phyloP scores from a whole-genome alignment of 495 filamentous ascomycete species.

The Aspergillus egyptiacus region DNA sequence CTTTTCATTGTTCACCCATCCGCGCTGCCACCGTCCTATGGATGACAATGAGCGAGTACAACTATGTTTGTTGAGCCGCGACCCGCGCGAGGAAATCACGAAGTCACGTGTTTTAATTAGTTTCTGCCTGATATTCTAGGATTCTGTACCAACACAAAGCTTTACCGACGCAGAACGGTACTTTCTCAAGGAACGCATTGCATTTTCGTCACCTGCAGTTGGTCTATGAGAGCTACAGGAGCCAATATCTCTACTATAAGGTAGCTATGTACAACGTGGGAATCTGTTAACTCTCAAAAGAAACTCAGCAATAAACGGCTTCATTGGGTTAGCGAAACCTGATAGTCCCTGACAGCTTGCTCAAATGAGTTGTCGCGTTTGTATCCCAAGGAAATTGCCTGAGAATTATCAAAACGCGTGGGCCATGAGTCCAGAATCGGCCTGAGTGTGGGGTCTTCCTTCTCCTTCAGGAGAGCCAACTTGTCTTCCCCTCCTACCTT shows the following conservation, averaged over 20 bases:
- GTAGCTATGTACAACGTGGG: constrained; percentile 5
- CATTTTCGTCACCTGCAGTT: too few species aligned
- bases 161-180: too few species aligned
- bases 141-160: too few species aligned
- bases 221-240: too few species aligned
- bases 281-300: background rate
- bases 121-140: too few species aligned
- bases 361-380: constrained; percentile 51
- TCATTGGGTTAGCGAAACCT: constrained; percentile 25
- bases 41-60: background rate
- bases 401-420: constrained; percentile 55
- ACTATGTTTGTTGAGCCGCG: background rate
- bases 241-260: too few species aligned
- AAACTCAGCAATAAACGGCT: background rate
- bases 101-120: constrained; percentile 6
- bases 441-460: constrained; percentile 53
- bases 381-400: constrained; percentile 53
- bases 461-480: constrained; percentile 53
- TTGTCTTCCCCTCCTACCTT: constrained; percentile 62
- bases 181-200: too few species aligned
- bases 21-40: background rate
- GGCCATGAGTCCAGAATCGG: constrained; percentile 66
- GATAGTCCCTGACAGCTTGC: constrained; percentile 50
- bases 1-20: background rate
- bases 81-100: constrained; percentile 5